Evolutionary conservation across 306 rosid species (phyloP).

Genomic region (Lotus japonicus): DNA sequence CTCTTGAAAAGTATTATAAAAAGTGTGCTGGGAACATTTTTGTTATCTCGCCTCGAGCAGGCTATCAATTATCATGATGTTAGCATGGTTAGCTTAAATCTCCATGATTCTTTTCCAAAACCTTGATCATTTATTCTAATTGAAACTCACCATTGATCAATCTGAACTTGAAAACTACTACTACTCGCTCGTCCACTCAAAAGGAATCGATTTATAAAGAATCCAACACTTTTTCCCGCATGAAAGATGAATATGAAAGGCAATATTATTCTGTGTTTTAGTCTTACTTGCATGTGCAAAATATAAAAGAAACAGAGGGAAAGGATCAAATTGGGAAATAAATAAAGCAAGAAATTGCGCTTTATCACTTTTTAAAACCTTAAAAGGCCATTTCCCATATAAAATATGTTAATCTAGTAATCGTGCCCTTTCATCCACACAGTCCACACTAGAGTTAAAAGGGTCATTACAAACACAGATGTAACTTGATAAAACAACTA

Average conservation of each 20-base stretch:
- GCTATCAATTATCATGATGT: too few species aligned
- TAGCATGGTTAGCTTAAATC: too few species aligned
- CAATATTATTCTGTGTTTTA: background rate
- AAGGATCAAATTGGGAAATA: background rate
- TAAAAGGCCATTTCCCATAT: background rate
- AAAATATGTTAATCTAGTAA: background rate
- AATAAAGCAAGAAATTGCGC: too few species aligned
- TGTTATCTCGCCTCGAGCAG: too few species aligned
- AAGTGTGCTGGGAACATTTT: too few species aligned
- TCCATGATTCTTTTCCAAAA: too few species aligned
- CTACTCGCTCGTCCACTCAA: background rate
- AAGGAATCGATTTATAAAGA: slow-evolving; percentile 15
- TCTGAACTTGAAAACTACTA: slow-evolving; percentile 23
- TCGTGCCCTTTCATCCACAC: background rate
- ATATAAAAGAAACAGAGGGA: background rate
- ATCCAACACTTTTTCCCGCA: background rate
- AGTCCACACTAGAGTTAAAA: background rate
- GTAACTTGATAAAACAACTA: too few species aligned
- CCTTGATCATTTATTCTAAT: too few species aligned
- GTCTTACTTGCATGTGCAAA: background rate
- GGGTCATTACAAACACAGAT: background rate
- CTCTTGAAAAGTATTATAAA: too few species aligned
- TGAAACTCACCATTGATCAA: too few species aligned
- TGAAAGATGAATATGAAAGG: background rate
- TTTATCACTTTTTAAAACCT: background rate